phyloP scores from a whole-genome alignment of 768 basidiomycete genomes.

The Tulasnella sp. region DNA sequence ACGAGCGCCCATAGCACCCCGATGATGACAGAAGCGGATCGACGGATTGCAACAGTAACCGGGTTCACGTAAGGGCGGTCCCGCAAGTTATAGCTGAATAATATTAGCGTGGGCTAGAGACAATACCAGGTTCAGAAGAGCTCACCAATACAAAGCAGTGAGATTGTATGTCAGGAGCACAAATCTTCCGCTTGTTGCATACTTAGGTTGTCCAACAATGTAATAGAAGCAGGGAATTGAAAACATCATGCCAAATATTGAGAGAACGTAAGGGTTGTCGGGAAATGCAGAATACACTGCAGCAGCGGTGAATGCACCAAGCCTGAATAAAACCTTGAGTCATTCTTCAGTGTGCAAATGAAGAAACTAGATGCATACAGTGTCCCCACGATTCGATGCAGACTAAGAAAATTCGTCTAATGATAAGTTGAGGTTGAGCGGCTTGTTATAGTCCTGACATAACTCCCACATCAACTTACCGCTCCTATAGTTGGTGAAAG shows the following conservation, averaged over 20 bases:
- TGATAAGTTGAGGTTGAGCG: too few species aligned
- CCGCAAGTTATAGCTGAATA: slow-evolving; percentile 67
- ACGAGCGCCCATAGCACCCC: slow-evolving; percentile 86
- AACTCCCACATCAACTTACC: slow-evolving; percentile 32
- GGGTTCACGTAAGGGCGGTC: slow-evolving; percentile 45
- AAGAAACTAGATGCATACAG: slow-evolving; percentile 37
- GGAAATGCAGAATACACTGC: slow-evolving; percentile 61
- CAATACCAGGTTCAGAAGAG: not conserved
- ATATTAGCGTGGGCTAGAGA: not conserved
- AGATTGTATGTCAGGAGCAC: slow-evolving; percentile 81
- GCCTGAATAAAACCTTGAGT: slow-evolving; percentile 29
- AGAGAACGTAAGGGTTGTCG: slow-evolving; percentile 56
- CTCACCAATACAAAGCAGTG: slow-evolving; percentile 47
- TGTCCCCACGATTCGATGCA: slow-evolving; percentile 78
- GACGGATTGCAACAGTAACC: slow-evolving; percentile 55
- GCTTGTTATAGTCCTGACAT: slow-evolving; percentile 15
- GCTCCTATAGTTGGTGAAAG: slow-evolving; percentile 82
- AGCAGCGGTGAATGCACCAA: slow-evolving; percentile 68
- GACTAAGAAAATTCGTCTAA: slow-evolving; percentile 73
- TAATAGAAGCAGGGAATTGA: slow-evolving; percentile 91
- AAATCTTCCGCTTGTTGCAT: slow-evolving; percentile 63
- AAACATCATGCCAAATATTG: slow-evolving; percentile 76
- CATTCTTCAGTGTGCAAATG: not conserved
- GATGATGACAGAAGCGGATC: slow-evolving; percentile 64
- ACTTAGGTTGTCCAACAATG: slow-evolving; percentile 65